These are phyloP conservation scores for Beauveria asiatica DNA, from an alignment of 2,329 filamentous ascomycete species.

Conservation along the genomic window DNA sequence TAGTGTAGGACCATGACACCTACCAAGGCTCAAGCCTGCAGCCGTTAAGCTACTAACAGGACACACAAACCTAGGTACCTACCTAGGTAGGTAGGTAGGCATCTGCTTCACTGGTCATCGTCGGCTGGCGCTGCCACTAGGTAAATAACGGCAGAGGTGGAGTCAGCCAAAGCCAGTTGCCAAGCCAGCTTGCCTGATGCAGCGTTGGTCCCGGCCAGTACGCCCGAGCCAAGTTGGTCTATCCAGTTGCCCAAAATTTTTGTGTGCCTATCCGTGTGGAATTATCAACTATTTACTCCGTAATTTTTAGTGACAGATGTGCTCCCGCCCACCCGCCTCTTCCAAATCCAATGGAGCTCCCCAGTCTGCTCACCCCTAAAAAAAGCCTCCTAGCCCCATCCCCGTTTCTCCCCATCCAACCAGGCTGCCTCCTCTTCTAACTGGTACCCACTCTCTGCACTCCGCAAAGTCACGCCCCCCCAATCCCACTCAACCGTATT, in stretches of 20 bases:
- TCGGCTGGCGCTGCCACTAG: neutral
- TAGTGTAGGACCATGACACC: no score
- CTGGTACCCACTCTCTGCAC: constrained; percentile 6
- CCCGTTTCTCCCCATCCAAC: neutral
- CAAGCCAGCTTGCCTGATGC: no score
- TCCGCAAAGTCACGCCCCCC: constrained; percentile 10
- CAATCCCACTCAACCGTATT: neutral
- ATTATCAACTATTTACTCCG: neutral
- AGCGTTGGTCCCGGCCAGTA: no score
- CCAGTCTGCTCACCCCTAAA: neutral
- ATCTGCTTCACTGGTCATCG: neutral
- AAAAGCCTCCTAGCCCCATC: neutral
- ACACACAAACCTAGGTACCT: no score
- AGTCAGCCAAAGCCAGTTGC: neutral
- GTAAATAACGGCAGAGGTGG: neutral
- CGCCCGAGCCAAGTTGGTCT: neutral
- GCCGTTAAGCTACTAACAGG: no score
- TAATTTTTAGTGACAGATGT: neutral
- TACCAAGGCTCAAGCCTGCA: no score
- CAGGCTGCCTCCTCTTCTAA: neutral
- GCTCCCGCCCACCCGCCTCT: neutral
- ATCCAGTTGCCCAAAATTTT: no score
- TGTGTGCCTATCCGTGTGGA: no score
- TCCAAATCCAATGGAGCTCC: neutral
- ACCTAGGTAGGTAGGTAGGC: no score